phyloP scores from a whole-genome alignment of 495 filamentous ascomycete species.

The Penicillium arizonense region DNA sequence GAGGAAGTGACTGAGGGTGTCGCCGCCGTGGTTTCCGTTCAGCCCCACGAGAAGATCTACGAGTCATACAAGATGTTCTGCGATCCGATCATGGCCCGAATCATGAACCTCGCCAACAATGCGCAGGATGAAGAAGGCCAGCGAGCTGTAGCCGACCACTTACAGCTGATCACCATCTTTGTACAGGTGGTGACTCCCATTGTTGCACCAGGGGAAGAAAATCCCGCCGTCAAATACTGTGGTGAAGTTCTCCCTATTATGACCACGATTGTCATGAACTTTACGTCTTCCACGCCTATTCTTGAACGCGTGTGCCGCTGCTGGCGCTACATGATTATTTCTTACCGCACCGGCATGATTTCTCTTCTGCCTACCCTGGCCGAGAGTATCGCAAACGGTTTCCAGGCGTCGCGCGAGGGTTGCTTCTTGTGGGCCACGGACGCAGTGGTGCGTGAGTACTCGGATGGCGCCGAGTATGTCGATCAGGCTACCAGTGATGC shows the following conservation, averaged over 20 bases:
- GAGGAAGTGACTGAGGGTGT: conserved; percentile 96
- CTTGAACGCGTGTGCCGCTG: conserved; percentile 90
- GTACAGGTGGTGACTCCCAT: conserved; percentile 77
- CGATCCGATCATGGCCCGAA: conserved; percentile 80
- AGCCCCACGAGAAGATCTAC: conserved; percentile 76
- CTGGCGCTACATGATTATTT: conserved; percentile 95
- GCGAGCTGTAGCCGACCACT: conserved; percentile 76
- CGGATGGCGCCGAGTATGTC: conserved; percentile 81
- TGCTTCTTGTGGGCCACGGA: conserved; percentile 98
- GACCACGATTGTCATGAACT: conserved; percentile 78
- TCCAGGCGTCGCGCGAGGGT: conserved; percentile 82
- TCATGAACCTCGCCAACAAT: conserved; percentile 83
- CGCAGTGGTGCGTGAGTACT: conserved; percentile 92
- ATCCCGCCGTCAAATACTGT: conserved; percentile 95
- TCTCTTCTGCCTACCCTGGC: conserved; percentile 83
- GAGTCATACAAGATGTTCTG: conserved; percentile 87
- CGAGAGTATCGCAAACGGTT: conserved; percentile 80
- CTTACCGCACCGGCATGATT: conserved; percentile 84
- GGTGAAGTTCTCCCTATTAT: conserved; percentile 87
- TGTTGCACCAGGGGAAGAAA: conserved; percentile 66
- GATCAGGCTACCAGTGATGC: conserved; percentile 77
- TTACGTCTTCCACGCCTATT: conserved; percentile 79
- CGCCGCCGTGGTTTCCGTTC: conserved; percentile 83
- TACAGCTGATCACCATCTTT: conserved; percentile 90
- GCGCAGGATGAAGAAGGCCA: conserved; percentile 79